Conservation (phyloP, 1,284 basidiomycete species). For the Boletus smithii region DNA sequence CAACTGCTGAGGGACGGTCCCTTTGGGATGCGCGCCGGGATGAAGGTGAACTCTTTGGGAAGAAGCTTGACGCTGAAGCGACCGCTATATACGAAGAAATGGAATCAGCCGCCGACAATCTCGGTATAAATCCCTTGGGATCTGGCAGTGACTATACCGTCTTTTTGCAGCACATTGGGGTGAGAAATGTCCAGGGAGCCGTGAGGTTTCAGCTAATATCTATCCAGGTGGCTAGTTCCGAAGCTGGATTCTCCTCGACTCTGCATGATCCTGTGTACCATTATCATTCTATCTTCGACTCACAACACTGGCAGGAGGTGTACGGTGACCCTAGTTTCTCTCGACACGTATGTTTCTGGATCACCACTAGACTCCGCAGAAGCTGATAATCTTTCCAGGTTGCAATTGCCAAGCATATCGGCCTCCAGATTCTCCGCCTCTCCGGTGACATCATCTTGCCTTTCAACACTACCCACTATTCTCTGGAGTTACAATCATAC, state of each 20-base stretch:
- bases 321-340: conserved; percentile 74
- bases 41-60: conserved; percentile 39
- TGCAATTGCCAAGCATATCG: conserved; percentile 66
- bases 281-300: conserved; percentile 77
- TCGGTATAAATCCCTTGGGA: conserved; percentile 43
- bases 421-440: conserved; percentile 59
- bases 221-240: conserved; percentile 47
- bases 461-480: conserved; percentile 75
- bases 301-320: conserved; percentile 64
- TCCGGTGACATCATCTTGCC: conserved; percentile 60
- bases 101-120: conserved; percentile 20
- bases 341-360: conserved; percentile 48
- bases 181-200: conserved; percentile 25
- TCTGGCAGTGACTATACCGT: conserved; percentile 76
- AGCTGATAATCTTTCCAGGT: conserved; percentile 36
- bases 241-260: conserved; percentile 50
- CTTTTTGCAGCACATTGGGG: conserved; percentile 56
- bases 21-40: conserved; percentile 54
- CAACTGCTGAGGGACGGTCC: conserved; percentile 36
- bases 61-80: conserved; percentile 33
- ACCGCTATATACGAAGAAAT: conserved; percentile 25
- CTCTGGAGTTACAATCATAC: conserved; percentile 48
- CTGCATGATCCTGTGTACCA: conserved; percentile 66
- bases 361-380: neutral
- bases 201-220: conserved; percentile 12